phyloP scores from a whole-genome alignment of 2,329 filamentous ascomycete species.

The Epichloe sp. region DNA sequence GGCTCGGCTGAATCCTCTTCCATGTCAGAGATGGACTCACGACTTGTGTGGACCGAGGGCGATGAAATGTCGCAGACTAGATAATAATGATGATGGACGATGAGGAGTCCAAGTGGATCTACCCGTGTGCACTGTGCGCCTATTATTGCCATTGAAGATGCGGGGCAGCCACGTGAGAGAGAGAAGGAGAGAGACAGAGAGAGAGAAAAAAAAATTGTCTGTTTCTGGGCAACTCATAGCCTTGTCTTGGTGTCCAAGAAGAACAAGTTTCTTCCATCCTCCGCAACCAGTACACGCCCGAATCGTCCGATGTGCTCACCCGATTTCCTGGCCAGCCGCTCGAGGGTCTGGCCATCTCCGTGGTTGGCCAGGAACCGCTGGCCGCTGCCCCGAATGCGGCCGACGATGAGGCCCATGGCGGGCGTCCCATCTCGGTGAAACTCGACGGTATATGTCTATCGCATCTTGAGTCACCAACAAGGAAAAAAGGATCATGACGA shows the following conservation, averaged over 20 bases:
- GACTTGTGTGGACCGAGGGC: too few relatives aligned
- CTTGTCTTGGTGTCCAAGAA: constrained; percentile 7
- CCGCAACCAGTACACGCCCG: constrained; percentile 4
- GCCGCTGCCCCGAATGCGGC: constrained; percentile 8
- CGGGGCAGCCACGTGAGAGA: too few relatives aligned
- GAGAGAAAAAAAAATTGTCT: neutral
- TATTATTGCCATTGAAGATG: too few relatives aligned
- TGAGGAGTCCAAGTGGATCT: too few relatives aligned
- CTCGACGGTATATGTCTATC: constrained; percentile 19
- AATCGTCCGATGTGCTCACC: constrained; percentile 12
- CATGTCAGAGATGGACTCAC: neutral
- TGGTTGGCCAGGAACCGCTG: constrained; percentile 17
- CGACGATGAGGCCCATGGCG: constrained; percentile 12
- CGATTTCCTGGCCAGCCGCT: constrained; percentile 4
- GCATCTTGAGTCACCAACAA: neutral
- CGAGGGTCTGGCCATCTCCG: constrained; percentile 10
- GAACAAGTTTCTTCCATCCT: constrained; percentile 10
- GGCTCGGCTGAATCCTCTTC: constrained; percentile 3
- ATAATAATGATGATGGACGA: too few relatives aligned
- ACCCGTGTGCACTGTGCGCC: too few relatives aligned
- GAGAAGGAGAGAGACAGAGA: neutral
- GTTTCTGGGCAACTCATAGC: constrained; percentile 3
- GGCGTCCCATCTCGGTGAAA: constrained; percentile 13
- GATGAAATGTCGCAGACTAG: too few relatives aligned
- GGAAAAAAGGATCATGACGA: neutral